Conservation (phyloP, 2,329 filamentous ascomycete genomes). For the Ophiosphaerella korrae region DNA sequence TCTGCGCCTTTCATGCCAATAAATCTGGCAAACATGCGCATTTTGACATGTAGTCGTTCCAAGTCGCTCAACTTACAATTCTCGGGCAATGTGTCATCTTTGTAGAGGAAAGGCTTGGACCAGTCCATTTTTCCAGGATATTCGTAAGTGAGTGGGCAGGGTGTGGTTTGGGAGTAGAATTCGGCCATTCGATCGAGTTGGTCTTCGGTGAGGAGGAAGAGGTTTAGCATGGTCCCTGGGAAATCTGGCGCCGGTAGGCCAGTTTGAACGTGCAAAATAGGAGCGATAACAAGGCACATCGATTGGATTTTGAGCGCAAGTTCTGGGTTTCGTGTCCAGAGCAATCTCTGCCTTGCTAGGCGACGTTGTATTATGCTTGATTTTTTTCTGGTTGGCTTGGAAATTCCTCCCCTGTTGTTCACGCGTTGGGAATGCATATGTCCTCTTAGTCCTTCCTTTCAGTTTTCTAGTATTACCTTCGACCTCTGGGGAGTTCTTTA, state of each 20-base stretch:
- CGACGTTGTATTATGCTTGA: slow-evolving; percentile 16
- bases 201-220: slow-evolving; percentile 73
- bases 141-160: slow-evolving; percentile 53
- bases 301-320: slow-evolving; percentile 67
- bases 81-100: slow-evolving; percentile 17
- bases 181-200: slow-evolving; percentile 72
- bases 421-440: slow-evolving; percentile 13
- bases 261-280: slow-evolving; percentile 65
- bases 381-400: slow-evolving; percentile 13
- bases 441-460: background rate
- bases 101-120: slow-evolving; percentile 51
- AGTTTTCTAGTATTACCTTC: background rate
- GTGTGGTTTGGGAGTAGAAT: slow-evolving; percentile 73
- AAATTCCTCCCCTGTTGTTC: slow-evolving; percentile 16
- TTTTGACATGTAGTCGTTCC: slow-evolving; percentile 60
- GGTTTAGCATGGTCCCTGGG: slow-evolving; percentile 69
- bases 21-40: slow-evolving; percentile 73
- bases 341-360: slow-evolving; percentile 10
- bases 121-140: slow-evolving; percentile 75
- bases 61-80: slow-evolving; percentile 40
- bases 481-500: background rate
- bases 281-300: slow-evolving; percentile 68
- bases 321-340: slow-evolving; percentile 45
- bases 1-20: slow-evolving; percentile 72
- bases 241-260: slow-evolving; percentile 69